Conservation (phyloP, 2,329 filamentous ascomycete genomes). For the Sclerotinia nivalis region DNA sequence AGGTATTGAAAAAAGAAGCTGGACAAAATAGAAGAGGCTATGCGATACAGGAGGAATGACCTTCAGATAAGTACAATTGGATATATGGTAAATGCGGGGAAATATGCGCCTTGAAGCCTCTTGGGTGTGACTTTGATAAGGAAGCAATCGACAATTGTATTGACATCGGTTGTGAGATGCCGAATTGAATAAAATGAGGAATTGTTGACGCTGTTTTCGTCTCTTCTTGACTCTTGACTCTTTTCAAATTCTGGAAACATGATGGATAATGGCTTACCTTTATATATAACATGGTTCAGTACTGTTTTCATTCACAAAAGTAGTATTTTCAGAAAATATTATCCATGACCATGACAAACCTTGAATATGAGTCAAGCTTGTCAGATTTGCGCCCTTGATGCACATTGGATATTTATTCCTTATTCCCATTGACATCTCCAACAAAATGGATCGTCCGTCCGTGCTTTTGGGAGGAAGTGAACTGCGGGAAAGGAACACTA, state of each 20-base stretch:
- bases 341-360: slow-evolving; percentile 6
- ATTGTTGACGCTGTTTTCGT: background rate
- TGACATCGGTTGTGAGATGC: slow-evolving; percentile 20
- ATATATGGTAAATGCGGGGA: slow-evolving; percentile 18
- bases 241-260: background rate
- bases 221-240: background rate
- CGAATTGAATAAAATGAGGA: background rate
- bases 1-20: slow-evolving; percentile 3
- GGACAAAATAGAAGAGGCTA: slow-evolving; percentile 12
- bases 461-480: background rate
- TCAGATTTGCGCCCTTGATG: slow-evolving; percentile 14
- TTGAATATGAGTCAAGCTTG: slow-evolving; percentile 16
- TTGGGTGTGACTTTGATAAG: slow-evolving; percentile 13
- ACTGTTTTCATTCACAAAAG: background rate
- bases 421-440: background rate
- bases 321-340: background rate
- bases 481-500: background rate
- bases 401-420: background rate
- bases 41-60: slow-evolving; percentile 7
- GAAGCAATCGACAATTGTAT: slow-evolving; percentile 18
- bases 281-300: background rate
- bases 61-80: slow-evolving; percentile 15
- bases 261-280: background rate
- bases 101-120: slow-evolving; percentile 9
- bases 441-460: background rate